Percentiles rank a stretch among this genome's conserved stretches.
Conservation (phyloP, 305 asterid genomes). For the Fraxinus baroniana region DNA sequence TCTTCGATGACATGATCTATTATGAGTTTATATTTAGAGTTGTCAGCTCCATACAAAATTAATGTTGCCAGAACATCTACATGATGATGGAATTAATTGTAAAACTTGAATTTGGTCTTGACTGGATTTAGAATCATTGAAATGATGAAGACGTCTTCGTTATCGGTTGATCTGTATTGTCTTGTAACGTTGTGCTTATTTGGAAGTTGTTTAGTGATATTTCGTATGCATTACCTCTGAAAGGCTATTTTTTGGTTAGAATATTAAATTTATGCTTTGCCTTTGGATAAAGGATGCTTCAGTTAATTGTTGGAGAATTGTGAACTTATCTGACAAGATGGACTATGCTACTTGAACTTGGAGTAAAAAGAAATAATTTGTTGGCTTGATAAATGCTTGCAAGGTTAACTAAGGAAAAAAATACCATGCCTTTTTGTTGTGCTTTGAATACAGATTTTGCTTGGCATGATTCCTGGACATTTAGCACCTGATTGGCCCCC, state of each 20-base stretch:
- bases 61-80: not conserved
- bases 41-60: not conserved
- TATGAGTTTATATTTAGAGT: not conserved
- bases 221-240: not conserved
- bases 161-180: not conserved
- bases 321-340: not conserved
- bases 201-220: not conserved
- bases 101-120: not conserved
- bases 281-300: not conserved
- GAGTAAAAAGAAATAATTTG: not conserved
- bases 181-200: not conserved
- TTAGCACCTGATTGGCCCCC: not conserved
- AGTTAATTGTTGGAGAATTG: not conserved
- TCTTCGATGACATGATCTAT: not conserved
- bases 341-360: not conserved
- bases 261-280: not conserved
- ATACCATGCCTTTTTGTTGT: not conserved
- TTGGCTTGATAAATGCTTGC: not conserved
- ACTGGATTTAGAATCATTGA: not conserved
- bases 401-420: not conserved
- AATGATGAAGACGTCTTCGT: not conserved
- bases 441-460: not conserved
- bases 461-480: not conserved
- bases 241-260: not conserved
- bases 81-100: not conserved